phyloP scores from a whole-genome alignment of 345 rosid genomes.

The Hypericum perforatum region DNA sequence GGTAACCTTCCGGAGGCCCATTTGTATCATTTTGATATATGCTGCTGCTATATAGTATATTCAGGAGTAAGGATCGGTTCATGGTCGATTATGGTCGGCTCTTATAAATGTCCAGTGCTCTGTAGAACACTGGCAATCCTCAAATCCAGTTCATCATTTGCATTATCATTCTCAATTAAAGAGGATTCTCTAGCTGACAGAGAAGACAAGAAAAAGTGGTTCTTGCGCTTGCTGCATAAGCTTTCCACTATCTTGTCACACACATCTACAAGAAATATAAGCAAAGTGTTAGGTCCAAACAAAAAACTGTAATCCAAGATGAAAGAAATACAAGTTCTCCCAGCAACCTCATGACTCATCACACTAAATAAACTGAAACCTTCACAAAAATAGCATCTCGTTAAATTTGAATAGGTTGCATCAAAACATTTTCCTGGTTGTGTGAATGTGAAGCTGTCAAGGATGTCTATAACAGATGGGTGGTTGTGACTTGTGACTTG shows the following conservation, averaged over 20 bases:
- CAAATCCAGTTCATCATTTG: constrained; percentile 60
- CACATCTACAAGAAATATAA: constrained; percentile 39
- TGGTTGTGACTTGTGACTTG: too few relatives aligned
- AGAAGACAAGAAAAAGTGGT: constrained; percentile 45
- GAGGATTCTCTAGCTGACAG: constrained; percentile 56
- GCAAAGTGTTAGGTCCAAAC: background rate
- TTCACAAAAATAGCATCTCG: too few relatives aligned
- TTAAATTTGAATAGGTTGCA: too few relatives aligned
- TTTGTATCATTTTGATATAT: too few relatives aligned
- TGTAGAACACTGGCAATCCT: constrained; percentile 90
- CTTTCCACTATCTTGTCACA: constrained; percentile 79
- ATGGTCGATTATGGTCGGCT: too few relatives aligned
- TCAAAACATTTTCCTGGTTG: too few relatives aligned
- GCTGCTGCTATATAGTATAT: too few relatives aligned
- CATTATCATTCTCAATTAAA: constrained; percentile 39
- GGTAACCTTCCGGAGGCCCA: too few relatives aligned
- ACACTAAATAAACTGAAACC: too few relatives aligned
- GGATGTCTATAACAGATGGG: too few relatives aligned
- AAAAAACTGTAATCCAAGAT: background rate
- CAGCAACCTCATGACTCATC: constrained; percentile 7
- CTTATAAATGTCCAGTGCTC: constrained; percentile 67
- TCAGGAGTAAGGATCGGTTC: too few relatives aligned
- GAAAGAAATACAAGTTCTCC: constrained; percentile 10
- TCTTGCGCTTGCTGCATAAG: constrained; percentile 74
- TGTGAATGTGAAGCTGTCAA: too few relatives aligned